Evolutionary conservation across 768 basidiomycete genomes (phyloP).

Genomic region (Rhodotorula sphaerocarpa): DNA sequence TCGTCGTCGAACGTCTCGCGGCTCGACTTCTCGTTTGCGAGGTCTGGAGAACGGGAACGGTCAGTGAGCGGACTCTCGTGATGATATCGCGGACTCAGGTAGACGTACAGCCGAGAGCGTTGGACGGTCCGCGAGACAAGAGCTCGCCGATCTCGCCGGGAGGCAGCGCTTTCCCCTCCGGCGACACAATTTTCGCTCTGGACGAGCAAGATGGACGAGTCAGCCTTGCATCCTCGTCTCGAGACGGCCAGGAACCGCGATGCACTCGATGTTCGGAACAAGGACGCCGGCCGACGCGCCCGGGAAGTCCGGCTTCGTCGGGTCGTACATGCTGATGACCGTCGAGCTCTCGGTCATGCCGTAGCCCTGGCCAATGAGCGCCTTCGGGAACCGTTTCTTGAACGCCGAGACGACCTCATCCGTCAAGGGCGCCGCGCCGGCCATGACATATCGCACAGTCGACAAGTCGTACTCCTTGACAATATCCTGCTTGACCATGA

Average conservation of each 20-base stretch:
- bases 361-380: conserved; percentile 23
- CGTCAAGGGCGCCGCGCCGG: conserved; percentile 27
- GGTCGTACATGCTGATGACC: conserved; percentile 9
- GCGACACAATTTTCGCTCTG: conserved; percentile 26
- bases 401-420: conserved; percentile 20
- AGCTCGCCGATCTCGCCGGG: conserved; percentile 29
- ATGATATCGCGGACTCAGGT: too few species aligned
- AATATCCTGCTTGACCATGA: conserved; percentile 22
- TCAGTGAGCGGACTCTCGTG: not conserved
- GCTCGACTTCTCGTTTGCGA: conserved; percentile 30
- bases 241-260: too few species aligned
- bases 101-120: conserved; percentile 24
- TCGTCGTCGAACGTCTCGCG: conserved; percentile 31
- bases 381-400: conserved; percentile 11
- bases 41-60: not conserved
- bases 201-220: too few species aligned
- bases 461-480: conserved; percentile 19
- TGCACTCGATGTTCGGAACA: conserved; percentile 21
- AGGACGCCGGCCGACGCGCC: conserved; percentile 11
- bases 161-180: conserved; percentile 24
- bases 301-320: not conserved
- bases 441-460: conserved; percentile 11
- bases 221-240: too few species aligned
- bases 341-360: conserved; percentile 26
- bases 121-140: conserved; percentile 12